Evolutionary conservation across 371 early-diverging fungal genomes (phyloP).

Genomic region (Dentiscutata heterogama): DNA sequence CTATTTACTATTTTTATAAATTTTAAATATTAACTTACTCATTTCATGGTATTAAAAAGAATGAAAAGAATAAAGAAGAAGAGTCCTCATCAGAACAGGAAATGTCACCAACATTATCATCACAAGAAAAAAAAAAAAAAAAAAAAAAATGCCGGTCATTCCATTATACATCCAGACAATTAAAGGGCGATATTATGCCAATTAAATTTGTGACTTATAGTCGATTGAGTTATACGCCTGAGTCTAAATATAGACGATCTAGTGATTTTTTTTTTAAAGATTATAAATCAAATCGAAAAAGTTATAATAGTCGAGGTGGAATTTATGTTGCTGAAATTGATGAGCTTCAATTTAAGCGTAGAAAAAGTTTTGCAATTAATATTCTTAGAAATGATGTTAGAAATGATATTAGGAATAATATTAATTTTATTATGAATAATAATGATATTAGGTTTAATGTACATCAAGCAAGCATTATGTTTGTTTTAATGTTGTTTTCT

Average conservation of each 20-base stretch:
- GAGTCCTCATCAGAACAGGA: too few relatives aligned
- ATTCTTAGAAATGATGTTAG: neutral
- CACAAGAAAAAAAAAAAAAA: too few relatives aligned
- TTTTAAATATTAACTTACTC: neutral
- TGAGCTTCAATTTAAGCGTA: neutral
- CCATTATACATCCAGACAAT: too few relatives aligned
- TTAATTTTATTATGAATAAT: neutral
- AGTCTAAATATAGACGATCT: too few relatives aligned
- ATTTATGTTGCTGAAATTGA: neutral
- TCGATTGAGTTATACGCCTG: too few relatives aligned
- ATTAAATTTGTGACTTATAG: too few relatives aligned
- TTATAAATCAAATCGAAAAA: neutral
- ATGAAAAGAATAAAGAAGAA: too few relatives aligned
- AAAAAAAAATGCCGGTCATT: too few relatives aligned
- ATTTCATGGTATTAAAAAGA: neutral
- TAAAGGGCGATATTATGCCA: too few relatives aligned
- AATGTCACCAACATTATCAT: too few relatives aligned
- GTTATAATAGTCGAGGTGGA: neutral
- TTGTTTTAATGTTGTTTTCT: constrained; percentile 17
- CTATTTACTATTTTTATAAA: too few relatives aligned
- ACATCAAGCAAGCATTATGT: constrained; percentile 29
- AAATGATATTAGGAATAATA: neutral
- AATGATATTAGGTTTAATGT: neutral
- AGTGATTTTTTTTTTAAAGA: too few relatives aligned
- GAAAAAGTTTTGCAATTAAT: neutral